Evolutionary conservation across 2,329 filamentous ascomycete species (phyloP), one percentile per base, ranked within the genome.

Genomic region (Cercospora beticola): DNA sequence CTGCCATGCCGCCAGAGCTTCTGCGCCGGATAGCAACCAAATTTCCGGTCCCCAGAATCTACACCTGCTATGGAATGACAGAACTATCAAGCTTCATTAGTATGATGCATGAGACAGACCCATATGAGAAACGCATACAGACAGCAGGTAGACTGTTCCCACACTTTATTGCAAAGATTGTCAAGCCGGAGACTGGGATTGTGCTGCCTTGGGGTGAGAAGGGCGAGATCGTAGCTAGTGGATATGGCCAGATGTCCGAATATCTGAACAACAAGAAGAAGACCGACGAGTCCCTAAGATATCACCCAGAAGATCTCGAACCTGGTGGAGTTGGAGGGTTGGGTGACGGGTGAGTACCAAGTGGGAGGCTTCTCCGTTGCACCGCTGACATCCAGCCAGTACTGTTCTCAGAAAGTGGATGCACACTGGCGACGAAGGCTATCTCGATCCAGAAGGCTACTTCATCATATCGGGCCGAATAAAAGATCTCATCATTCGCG

Each of bases 141-240:
- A 93, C 91, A 0, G 92, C 94, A 0, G 92, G 92, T 2, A 90
- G 88, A 16, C 81, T 94, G 57, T 87, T 94, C 82, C 92, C 92
- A 3, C 91, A 94, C 75, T 81, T 80, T 18, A 85, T 86, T 46
- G 91, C 92, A 62, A 96, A 95, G 81, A 91, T 94, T 71, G 87
- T 94, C 26, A 88, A 93, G 75, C 83, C 86, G 31, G 83, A 88
- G 16, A 70, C 70, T 23, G 89, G 90, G 18, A 83, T 85, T 31
- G 84, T 89, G 52, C 85, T 94, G 9, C 90, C 90, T 0, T 79
- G 92, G 14, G 92, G 92, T 23, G 80, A 84, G 36, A 83, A 87
- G 8, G 92, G 92, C 18, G 92, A 94, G 81, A 85, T 94, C 23
- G 93, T 90, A 77, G 91, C 93, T 54, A 86, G 89, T 0, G 92